Evolutionary conservation across 768 basidiomycete genomes (phyloP).

Genomic region (Pisolithus microcarpus): DNA sequence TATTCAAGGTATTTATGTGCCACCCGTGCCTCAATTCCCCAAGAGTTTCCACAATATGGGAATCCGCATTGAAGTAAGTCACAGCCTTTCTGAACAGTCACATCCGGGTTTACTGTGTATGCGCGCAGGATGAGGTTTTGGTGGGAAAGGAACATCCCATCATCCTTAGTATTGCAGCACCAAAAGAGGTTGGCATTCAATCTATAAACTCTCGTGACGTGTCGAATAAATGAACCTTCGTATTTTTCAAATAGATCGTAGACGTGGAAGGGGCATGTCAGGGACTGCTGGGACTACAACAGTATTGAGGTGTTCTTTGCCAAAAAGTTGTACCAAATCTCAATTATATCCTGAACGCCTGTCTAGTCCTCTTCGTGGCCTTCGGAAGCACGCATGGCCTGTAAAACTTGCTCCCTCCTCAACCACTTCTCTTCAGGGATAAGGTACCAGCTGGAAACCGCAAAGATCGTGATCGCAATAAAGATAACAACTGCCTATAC

Average conservation of each 20-base stretch:
- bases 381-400: slow-evolving; percentile 33
- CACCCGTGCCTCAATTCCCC: slow-evolving; percentile 70
- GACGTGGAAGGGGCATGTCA: slow-evolving; percentile 80
- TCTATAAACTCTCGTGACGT: background rate
- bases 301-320: slow-evolving; percentile 30
- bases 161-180: slow-evolving; percentile 64
- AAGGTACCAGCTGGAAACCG: slow-evolving; percentile 69
- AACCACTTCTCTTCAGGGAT: slow-evolving; percentile 79
- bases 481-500: slow-evolving; percentile 70
- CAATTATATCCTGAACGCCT: background rate
- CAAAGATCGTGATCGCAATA: slow-evolving; percentile 71
- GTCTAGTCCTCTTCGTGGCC: slow-evolving; percentile 3
- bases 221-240: slow-evolving; percentile 2
- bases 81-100: background rate
- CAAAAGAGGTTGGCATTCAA: slow-evolving; percentile 62
- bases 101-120: slow-evolving; percentile 6
- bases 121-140: slow-evolving; percentile 60
- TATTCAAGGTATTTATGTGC: slow-evolving; percentile 75
- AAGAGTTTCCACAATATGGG: slow-evolving; percentile 86
- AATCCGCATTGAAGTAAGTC: slow-evolving; percentile 77
- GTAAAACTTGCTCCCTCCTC: slow-evolving; percentile 51
- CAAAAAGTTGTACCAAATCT: background rate
- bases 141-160: slow-evolving; percentile 54
- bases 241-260: slow-evolving; percentile 37
- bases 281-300: slow-evolving; percentile 57